Base-by-base conservation (phyloP, 108 stramenopile species). In the Discostella pseudostelligera region DNA sequence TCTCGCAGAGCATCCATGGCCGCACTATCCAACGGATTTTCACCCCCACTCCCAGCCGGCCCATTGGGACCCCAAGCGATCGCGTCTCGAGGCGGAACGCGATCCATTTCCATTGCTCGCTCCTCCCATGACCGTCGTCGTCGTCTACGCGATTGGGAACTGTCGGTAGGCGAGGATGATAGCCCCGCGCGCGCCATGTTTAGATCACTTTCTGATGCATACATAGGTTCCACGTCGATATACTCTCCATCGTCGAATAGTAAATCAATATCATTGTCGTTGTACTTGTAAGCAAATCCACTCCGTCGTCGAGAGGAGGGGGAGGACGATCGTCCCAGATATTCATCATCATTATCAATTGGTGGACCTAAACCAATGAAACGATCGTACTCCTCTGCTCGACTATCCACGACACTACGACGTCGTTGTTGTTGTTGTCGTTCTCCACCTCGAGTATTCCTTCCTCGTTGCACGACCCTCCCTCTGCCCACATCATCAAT, bases 1-100 rank as follows among this genome's bases (percentile, higher is more conserved):
- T 93, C 89, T 37, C 85, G 62, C 39, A 82, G 44, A 0, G 92
- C 92, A 70, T 90, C 87, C 56, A 78, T 22, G 9, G 84, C 85
- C 7, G 89, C 89, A 53, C 76, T 82, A 8, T 74, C 77, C 26
- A 87, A 81, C 7, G 87, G 86, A 81, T 84, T 82, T 13, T 81
- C 57, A 1, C 68, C 76, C 14, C 54, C 58, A 22, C 44, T 55
- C 13, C 17, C 56, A 6, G 81, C 58, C 28, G 72, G 81, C 24
- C 92, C 92, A 12, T 83, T 58, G 22, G 92, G 92, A 22, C 92
- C 92, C 87, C 87, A 93, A 0, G 89, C 87, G 13, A 72, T 45
- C 8, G 87, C 74, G 22, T 70, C 70, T 17, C 51, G 39, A 0
- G 72, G 72, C 13, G 92, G 92, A 7, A 93, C 84, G 42, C 88